Base-by-base conservation (phyloP, 164 flowering plant genomes). In the Piper betle region DNA sequence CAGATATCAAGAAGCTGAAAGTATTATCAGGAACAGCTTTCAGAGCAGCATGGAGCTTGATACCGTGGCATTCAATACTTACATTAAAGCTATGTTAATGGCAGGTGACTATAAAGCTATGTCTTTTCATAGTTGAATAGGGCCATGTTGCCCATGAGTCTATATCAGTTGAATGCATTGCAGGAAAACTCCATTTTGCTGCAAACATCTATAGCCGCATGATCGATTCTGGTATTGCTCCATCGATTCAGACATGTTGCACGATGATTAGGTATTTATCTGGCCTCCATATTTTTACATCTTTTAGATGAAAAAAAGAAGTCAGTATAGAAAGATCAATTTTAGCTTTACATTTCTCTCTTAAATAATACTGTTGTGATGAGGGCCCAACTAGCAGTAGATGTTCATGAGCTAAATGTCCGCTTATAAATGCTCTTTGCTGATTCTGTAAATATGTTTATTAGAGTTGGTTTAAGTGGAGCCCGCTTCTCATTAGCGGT, bases 61-160 rank as follows among this genome's bases (percentile, higher is more conserved):
- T 71, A 86, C 93, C 63, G 83, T 89, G 58, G 93, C 90, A 59
- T 92, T 81, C 67, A 89, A 92, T 72, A 85, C 96, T 65, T 85
- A 76, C 71, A 89, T 92, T 53, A 89, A 89, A 73, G 91, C 96
- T 25, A 84, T 84, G 91, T 77, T 89, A 20, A 82, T 83, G 80
- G 89, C 95, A 78, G 98, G 98, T 88, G 57, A n/a, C 13, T 12
- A 12, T 15, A n/a, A n/a, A 58, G 37, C 16, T 15, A 48, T n/a
- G 12, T 58, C 53, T 63, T 11, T 33, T 20, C 19, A 55, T 15
- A 68, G 42, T 38, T 5, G 50, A 53, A 20, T 40, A 60, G 60
- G 37, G 20, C 20, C 50, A 20, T 52, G 20, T 56, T 5, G 37
- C 3, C 15, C 10, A 10, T 46, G 50, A 15, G 10, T 15, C 1